Base-by-base conservation (phyloP, 2,329 filamentous ascomycete genomes). In the Diaporthe sp. region DNA sequence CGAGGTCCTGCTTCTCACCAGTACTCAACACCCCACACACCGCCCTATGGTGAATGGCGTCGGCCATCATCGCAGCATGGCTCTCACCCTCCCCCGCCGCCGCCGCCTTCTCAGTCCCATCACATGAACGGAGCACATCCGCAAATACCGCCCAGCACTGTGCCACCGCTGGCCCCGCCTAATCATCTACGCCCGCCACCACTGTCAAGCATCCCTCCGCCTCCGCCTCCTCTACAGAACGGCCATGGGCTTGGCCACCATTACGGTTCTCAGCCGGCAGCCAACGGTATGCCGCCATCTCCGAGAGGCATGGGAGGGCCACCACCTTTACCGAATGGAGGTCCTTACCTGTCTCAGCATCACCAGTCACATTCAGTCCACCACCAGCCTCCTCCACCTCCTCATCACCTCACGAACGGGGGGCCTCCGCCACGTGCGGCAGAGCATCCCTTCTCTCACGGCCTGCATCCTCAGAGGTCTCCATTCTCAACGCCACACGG, bases 121-220 rank as follows among this genome's bases (percentile, higher is more conserved):
- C 69, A 72, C 52, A 70, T 74, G 72, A 75, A 76, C 22, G 74
- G 76, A 47, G 71, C 50, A 22, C 72, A 73, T 25, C 67, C 76
- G 58, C 74, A 80, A 28, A 77, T 76, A 10, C 78, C 80, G 19
- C 76, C 77, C 17, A 77, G 71, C 40, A 73, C 60, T 3, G 78
- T 80, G 50, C 76, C 80, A 19, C 76, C 78, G 2, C 76, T 82
- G 17, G 80, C 78, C 7, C 78, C 80, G 22, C 81, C 80, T 28
- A 81, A 82, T 55, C 80, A 82, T 52, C 84, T 90, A 22, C 86
- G 88, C 12, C 89, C 89, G 4, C 88, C 88, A 35, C 84, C 87
- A 8, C 79, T 87, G 75, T 80, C 83, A 22, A 83, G 64, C 58
- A 82, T 85, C 40, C 82, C 86, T 61, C 85, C 84, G 19, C 85